phyloP scores from a whole-genome alignment of 352 stramenopile species.

The Globisporangium splendens region DNA sequence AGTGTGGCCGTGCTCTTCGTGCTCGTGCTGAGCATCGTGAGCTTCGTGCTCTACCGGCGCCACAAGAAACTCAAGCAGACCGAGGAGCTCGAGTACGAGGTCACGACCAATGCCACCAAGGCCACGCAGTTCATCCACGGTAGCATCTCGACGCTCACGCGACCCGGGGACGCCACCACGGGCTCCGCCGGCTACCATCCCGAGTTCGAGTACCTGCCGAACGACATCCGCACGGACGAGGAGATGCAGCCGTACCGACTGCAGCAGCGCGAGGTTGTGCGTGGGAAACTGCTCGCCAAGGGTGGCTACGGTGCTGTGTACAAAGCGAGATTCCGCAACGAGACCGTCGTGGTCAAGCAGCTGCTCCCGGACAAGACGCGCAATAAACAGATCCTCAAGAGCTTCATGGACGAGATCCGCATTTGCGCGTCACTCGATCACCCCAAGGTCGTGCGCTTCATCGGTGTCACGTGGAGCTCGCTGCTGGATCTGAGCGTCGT shows the following conservation, averaged over 20 bases:
- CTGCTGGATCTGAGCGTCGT: constrained; percentile 45
- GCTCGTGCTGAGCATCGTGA: constrained; percentile 15
- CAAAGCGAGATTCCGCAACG: constrained; percentile 23
- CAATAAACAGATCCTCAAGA: constrained; percentile 20
- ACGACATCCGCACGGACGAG: constrained; percentile 35
- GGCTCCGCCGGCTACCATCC: constrained; percentile 1
- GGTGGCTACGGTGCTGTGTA: constrained; percentile 33
- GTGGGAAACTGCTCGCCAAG: constrained; percentile 24
- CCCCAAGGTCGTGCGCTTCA: constrained; percentile 44
- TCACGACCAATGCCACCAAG: constrained; percentile 11
- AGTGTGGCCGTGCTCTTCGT: constrained; percentile 19
- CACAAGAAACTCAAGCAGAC: constrained; percentile 15
- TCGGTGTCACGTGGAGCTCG: constrained; percentile 54
- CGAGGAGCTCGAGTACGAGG: constrained; percentile 12
- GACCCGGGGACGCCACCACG: neutral
- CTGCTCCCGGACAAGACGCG: constrained; percentile 28
- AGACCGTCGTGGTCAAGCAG: constrained; percentile 36
- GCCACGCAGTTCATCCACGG: constrained; percentile 16
- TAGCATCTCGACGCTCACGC: constrained; percentile 9
- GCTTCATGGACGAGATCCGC: constrained; percentile 70
- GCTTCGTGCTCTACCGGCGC: constrained; percentile 14
- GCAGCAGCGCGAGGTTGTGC: constrained; percentile 27
- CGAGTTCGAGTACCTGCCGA: constrained; percentile 21
- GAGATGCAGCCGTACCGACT: constrained; percentile 29
- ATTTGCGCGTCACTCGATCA: constrained; percentile 55